Base-by-base conservation (phyloP, 345 rosid genomes). In the Rhizophora apiculata region DNA sequence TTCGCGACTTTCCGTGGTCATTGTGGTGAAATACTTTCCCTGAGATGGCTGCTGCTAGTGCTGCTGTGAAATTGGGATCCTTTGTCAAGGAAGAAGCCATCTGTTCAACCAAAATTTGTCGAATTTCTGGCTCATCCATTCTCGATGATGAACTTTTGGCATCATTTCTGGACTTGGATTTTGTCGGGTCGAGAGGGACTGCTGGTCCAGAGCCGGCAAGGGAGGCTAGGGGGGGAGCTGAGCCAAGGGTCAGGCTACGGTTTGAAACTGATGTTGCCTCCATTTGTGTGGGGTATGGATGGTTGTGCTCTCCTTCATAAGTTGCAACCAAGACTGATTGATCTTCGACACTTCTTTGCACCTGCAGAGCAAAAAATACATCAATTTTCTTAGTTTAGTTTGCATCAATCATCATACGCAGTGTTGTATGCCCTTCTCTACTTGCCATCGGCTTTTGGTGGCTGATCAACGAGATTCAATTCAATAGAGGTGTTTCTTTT, bases 291-390 rank as follows among this genome's bases (percentile, higher is more conserved):
- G 89, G 92, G 71, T 78, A 82, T 32, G 93, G 92, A 85, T 95
- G 99, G 80, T 90, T 95, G 82, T 95, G 99, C 76, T 90, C 99
- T 22, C 99, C 99, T 72, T 95, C 99, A 43, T 95, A 95, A 6
- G 99, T 95, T 13, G 99, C 98, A 18, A 95, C 97, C 39, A 95
- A 43, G 9, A 95, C 82, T 0, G 92, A 84, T 66, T 92, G 99
- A 43, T 95, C 99, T 27, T 95, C 98, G 2, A 80, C 83, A 63
- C 91, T 95, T 83, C 99, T 86, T 60, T 95, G 99, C 63, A 95
- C 99, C 98, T 93, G 76, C 77, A 85, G 6, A 63, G 6, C n/a
- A 49, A 68, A 54, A 54, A 22, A 43, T 10, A 43, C 49, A 15
- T 43, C 18, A 43, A 43, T 43, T 43, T 43, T 43, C 49, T 43